Conservation (phyloP, 2,329 filamentous ascomycete species). For the Colletotrichum scovillei region DNA sequence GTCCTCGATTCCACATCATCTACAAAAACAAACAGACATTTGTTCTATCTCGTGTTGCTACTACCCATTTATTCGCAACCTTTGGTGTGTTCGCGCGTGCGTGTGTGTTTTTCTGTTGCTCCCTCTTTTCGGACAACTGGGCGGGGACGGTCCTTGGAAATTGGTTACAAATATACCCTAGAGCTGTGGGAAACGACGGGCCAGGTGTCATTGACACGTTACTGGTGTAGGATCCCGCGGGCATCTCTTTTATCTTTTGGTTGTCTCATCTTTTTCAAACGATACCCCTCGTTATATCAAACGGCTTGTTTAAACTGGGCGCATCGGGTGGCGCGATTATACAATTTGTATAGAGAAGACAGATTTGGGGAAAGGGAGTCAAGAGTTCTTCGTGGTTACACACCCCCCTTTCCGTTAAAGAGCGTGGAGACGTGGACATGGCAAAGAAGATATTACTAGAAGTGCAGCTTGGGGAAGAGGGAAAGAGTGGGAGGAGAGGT, state of each 20-base stretch:
- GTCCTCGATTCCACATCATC: background rate
- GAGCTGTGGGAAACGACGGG: background rate
- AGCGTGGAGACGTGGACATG: background rate
- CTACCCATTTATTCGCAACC: background rate
- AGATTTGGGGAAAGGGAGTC: background rate
- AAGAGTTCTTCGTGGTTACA: background rate
- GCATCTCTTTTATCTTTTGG: background rate
- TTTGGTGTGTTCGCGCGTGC: background rate
- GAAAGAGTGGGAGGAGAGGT: background rate
- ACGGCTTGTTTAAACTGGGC: background rate
- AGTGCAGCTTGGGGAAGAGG: background rate
- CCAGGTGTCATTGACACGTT: background rate
- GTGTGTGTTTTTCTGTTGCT: background rate
- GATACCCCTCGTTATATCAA: constrained; percentile 33
- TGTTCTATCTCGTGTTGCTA: background rate
- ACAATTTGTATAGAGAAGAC: background rate
- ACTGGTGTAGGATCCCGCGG: background rate
- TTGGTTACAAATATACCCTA: constrained; percentile 1
- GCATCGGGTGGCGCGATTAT: background rate
- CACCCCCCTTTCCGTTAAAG: background rate
- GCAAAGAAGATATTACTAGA: background rate
- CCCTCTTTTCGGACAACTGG: background rate
- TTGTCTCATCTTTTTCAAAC: background rate
- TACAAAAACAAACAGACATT: background rate
- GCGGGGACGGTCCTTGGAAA: background rate